Conservation (phyloP, 2,329 filamentous ascomycete species). For the Kalaharituber pfeilii region DNA sequence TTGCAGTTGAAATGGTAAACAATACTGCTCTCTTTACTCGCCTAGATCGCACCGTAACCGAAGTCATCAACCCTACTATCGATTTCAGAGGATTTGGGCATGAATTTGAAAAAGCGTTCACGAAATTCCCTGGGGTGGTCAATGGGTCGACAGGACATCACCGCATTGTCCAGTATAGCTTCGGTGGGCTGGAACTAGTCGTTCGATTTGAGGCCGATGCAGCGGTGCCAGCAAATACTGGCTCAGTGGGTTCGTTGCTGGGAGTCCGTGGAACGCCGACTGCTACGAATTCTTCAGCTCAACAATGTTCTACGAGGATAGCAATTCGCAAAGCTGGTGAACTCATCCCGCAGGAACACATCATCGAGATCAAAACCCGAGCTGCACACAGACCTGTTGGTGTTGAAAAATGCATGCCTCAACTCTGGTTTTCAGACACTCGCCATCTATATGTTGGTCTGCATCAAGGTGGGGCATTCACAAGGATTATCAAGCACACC, state of each 20-base stretch:
- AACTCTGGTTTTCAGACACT: constrained; percentile 22
- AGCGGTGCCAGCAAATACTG: not conserved
- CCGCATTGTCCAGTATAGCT: constrained; percentile 6
- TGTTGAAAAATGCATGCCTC: constrained; percentile 12
- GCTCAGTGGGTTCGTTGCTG: not conserved
- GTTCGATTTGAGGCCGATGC: constrained; percentile 11
- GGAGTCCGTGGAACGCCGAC: not conserved
- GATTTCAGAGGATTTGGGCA: constrained; percentile 8
- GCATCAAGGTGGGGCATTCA: constrained; percentile 16
- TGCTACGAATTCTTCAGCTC: not conserved
- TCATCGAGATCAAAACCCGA: constrained; percentile 20
- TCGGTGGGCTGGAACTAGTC: constrained; percentile 10
- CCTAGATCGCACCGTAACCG: constrained; percentile 18
- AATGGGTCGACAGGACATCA: constrained; percentile 4
- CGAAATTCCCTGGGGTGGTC: not conserved
- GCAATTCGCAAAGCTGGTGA: not conserved
- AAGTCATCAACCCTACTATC: constrained; percentile 11
- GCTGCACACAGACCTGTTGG: not conserved
- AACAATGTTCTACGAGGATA: too few species aligned
- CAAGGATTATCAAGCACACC: constrained; percentile 3
- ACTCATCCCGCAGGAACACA: constrained; percentile 10
- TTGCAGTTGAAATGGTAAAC: constrained; percentile 21
- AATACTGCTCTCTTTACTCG: constrained; percentile 26
- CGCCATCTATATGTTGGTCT: constrained; percentile 15
- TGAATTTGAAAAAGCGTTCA: constrained; percentile 9